These are phyloP conservation scores for Dioscorea alata DNA, from an alignment of 106 monocot genomes.

Conservation along the genomic window DNA sequence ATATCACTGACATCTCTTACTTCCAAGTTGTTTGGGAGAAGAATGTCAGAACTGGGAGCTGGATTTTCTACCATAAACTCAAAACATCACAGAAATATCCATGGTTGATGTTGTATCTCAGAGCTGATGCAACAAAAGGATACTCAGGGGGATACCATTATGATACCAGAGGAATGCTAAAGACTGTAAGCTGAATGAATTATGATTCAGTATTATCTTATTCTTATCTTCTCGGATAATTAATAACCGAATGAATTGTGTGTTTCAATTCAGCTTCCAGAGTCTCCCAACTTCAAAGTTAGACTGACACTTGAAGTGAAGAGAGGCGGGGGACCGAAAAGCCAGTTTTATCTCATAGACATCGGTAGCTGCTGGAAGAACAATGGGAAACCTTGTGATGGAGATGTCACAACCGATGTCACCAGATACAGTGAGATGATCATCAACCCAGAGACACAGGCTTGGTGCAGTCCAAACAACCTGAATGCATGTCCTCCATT, in stretches of 20 bases:
- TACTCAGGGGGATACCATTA: slow-evolving; percentile 89
- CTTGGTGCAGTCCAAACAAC: slow-evolving; percentile 41
- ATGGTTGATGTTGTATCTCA: slow-evolving; percentile 91
- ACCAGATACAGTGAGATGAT: slow-evolving; percentile 93
- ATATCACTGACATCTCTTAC: slow-evolving; percentile 26
- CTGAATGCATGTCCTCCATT: slow-evolving; percentile 55
- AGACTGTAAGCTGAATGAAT: slow-evolving; percentile 33
- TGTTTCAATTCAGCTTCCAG: slow-evolving; percentile 38
- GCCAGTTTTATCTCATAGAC: slow-evolving; percentile 94
- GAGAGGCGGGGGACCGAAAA: slow-evolving; percentile 54
- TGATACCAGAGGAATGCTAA: slow-evolving; percentile 73
- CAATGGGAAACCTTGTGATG: slow-evolving; percentile 65
- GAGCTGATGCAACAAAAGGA: slow-evolving; percentile 76
- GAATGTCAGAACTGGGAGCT: slow-evolving; percentile 37
- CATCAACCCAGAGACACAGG: slow-evolving; percentile 47
- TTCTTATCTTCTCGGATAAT: not conserved
- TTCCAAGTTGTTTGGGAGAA: slow-evolving; percentile 82
- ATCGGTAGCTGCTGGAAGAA: slow-evolving; percentile 97
- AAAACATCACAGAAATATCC: slow-evolving; percentile 62
- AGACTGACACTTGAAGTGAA: slow-evolving; percentile 44
- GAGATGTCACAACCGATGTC: slow-evolving; percentile 67
- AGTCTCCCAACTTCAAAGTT: slow-evolving; percentile 79
- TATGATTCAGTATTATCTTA: too few species aligned
- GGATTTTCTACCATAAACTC: slow-evolving; percentile 66
- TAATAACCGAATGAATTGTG: not conserved